phyloP scores from a whole-genome alignment of 2,329 filamentous ascomycete species.

The Diaporthe helianthi region DNA sequence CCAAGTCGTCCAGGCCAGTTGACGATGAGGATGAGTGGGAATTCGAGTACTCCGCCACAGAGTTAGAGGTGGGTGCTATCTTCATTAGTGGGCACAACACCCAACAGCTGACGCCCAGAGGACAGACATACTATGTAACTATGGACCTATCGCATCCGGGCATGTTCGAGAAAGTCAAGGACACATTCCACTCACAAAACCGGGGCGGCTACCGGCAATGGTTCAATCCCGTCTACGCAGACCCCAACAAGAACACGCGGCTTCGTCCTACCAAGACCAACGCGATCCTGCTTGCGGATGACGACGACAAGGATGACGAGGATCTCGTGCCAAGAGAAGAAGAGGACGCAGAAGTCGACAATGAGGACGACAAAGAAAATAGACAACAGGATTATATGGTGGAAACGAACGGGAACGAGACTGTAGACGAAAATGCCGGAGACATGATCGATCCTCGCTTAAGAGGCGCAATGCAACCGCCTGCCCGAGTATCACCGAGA shows the following conservation, averaged over 20 bases:
- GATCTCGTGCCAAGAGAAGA: slow-evolving; percentile 28
- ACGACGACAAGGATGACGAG: slow-evolving; percentile 35
- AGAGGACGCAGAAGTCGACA: slow-evolving; percentile 31
- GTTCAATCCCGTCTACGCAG: slow-evolving; percentile 43
- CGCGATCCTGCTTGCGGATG: slow-evolving; percentile 35
- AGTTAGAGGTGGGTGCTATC: slow-evolving; percentile 59
- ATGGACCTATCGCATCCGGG: slow-evolving; percentile 68
- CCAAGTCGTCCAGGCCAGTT: slow-evolving; percentile 16
- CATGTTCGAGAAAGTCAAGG: slow-evolving; percentile 55
- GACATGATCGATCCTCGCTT: slow-evolving; percentile 33
- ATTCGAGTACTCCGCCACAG: slow-evolving; percentile 70
- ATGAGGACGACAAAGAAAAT: slow-evolving; percentile 35
- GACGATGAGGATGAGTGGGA: slow-evolving; percentile 69
- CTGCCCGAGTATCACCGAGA: slow-evolving; percentile 18
- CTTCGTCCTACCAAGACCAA: slow-evolving; percentile 34
- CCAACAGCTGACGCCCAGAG: slow-evolving; percentile 6
- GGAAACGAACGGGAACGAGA: background rate
- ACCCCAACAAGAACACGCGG: slow-evolving; percentile 35
- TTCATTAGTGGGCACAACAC: too few species aligned
- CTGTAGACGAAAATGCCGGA: slow-evolving; percentile 21
- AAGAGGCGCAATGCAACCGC: slow-evolving; percentile 7
- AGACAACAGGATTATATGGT: slow-evolving; percentile 25
- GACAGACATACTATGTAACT: slow-evolving; percentile 68
- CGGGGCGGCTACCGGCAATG: slow-evolving; percentile 54
- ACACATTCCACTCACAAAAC: slow-evolving; percentile 46